Evolutionary conservation across 2,329 filamentous ascomycete species (phyloP).

Genomic region (Periconia macrospinosa): DNA sequence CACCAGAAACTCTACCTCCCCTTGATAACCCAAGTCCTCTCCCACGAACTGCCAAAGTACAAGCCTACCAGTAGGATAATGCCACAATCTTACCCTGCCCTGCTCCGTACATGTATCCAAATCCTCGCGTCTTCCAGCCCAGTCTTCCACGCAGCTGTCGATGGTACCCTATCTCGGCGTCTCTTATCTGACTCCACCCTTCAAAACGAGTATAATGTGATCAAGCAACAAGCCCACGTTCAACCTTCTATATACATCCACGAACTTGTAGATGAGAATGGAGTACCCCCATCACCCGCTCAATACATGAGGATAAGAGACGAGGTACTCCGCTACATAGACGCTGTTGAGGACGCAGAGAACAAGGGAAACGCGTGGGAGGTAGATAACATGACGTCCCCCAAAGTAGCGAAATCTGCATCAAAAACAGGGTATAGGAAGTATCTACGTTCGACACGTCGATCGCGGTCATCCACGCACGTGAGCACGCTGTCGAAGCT

Average conservation of each 20-base stretch:
- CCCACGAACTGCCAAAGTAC: conserved; percentile 28
- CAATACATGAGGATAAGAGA: conserved; percentile 25
- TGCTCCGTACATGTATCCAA: conserved; percentile 25
- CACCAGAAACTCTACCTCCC: conserved; percentile 19
- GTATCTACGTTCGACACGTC: conserved; percentile 21
- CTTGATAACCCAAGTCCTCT: conserved; percentile 26
- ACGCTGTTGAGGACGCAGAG: not conserved
- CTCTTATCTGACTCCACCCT: conserved; percentile 15
- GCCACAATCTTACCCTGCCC: conserved; percentile 8
- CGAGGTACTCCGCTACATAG: conserved; percentile 20
- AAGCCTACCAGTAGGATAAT: conserved; percentile 14
- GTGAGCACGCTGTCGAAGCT: conserved; percentile 17
- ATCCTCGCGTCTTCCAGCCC: conserved; percentile 30
- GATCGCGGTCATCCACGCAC: conserved; percentile 15
- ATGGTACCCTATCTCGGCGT: conserved; percentile 22
- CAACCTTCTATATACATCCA: conserved; percentile 36
- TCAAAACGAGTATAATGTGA: conserved; percentile 18
- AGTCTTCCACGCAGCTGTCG: conserved; percentile 26
- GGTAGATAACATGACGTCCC: conserved; percentile 24
- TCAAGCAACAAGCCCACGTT: conserved; percentile 20
- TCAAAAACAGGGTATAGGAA: conserved; percentile 22
- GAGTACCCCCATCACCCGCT: conserved; percentile 20
- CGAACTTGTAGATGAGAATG: conserved; percentile 19
- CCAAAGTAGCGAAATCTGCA: conserved; percentile 1
- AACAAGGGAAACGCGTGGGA: conserved; percentile 11